Conservation (phyloP, 176 grass and related monocot species). For the Triticum dicoccoides region DNA sequence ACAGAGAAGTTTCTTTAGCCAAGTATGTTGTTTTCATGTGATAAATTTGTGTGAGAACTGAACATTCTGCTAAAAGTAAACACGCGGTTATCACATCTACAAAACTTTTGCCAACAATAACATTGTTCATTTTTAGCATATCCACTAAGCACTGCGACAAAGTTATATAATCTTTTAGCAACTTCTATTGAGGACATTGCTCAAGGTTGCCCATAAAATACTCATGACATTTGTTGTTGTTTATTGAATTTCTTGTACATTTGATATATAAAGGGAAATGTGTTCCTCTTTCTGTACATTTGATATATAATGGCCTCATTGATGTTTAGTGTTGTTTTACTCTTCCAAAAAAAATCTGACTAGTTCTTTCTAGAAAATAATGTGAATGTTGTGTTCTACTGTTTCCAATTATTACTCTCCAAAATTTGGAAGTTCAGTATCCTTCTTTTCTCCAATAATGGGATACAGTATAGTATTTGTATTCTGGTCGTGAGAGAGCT, state of each 20-base stretch:
- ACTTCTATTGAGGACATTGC: not conserved
- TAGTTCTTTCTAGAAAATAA: not conserved
- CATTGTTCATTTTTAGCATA: not conserved
- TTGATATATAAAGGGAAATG: too few species aligned
- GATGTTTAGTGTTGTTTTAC: not conserved
- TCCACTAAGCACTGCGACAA: not conserved
- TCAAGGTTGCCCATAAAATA: not conserved
- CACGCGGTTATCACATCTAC: not conserved
- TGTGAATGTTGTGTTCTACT: not conserved
- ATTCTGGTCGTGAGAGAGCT: constrained; percentile 76
- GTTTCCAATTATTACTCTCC: not conserved
- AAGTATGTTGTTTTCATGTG: not conserved
- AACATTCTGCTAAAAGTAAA: not conserved
- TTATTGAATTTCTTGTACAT: not conserved
- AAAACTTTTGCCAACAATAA: not conserved
- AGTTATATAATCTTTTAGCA: not conserved
- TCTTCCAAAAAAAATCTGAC: not conserved
- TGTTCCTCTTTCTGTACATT: too few species aligned
- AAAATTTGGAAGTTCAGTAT: not conserved
- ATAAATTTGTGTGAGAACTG: constrained; percentile 4
- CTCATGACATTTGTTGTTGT: not conserved
- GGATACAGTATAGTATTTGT: constrained; percentile 43
- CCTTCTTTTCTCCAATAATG: constrained; percentile 48
- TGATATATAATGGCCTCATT: not conserved
- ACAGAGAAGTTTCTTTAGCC: not conserved